Evolutionary conservation across 345 rosid species (phyloP), one percentile per base, ranked within the genome.

Genomic region (Heritiera fomes): DNA sequence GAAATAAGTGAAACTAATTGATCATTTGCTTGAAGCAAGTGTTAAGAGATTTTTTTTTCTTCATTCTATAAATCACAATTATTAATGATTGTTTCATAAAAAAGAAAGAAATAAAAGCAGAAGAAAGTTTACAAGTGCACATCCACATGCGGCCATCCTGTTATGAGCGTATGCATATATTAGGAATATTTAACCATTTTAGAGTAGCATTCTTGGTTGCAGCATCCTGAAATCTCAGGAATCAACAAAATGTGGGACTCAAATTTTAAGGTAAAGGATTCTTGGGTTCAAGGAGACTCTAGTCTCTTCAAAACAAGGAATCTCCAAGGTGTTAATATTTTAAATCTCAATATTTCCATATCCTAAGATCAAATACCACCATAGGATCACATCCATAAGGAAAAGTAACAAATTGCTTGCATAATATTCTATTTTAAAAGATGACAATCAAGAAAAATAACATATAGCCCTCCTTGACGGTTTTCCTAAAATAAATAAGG

Each of bases 261-360:
- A 71, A 46, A 70, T 13, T 46, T 47, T 3, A 70, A 71, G 59
- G 59, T 20, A 46, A 69, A 45, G 11, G 12, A 3, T 7, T 1
- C 18, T 46, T 49, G 28, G 53, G 71, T 69, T 23, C 73, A 15
- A 11, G 2, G 1, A 69, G 13, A 38, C 2, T 5, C 9, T 2
- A 23, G 17, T 69, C 56, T 41, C 56, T 69, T 47, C 28, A 69
- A 38, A 69, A 47, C 20, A 46, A 28, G 73, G 40, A 68, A 69
- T 20, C 56, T 47, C 56, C 58, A 17, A 66, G 28, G 70, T 65
- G 6, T 17, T 65, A 65, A 40, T 18, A 66, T 66, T 66, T 41
- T 28, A 61, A 28, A 61, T 61, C 13, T 66, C 49, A 40, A 38
- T 40, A 18, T 40, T 66, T 14, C 53, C 34, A 46, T 47, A 59